Percentiles rank a stretch among this genome's conserved stretches.
phyloP scores from a whole-genome alignment of 2,329 filamentous ascomycete species.

The Volutella citrinella region DNA sequence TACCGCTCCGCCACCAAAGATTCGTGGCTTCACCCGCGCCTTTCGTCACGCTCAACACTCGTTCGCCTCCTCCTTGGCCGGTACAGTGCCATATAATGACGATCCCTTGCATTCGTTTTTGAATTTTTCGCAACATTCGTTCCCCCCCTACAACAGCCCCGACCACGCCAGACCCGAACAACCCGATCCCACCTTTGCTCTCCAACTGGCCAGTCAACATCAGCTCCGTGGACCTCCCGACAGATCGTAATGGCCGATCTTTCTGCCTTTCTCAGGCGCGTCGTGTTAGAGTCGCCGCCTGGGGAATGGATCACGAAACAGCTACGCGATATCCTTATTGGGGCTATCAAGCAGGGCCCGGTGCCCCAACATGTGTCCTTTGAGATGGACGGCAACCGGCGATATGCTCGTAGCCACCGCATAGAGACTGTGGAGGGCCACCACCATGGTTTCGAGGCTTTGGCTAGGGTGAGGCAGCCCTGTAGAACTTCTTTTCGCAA shows the following conservation, averaged over 20 bases:
- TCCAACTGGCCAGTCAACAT: too few relatives aligned
- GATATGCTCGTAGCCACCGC: conserved; percentile 83
- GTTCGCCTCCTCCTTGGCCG: neutral
- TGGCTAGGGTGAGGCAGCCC: conserved; percentile 81
- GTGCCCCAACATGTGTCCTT: conserved; percentile 97
- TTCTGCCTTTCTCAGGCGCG: conserved; percentile 52
- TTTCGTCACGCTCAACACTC: neutral
- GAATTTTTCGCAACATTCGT: neutral
- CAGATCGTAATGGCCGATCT: conserved; percentile 59
- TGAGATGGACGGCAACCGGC: conserved; percentile 97
- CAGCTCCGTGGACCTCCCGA: too few relatives aligned
- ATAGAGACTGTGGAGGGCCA: conserved; percentile 98
- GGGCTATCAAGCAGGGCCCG: conserved; percentile 82
- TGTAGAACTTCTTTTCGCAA: too few relatives aligned
- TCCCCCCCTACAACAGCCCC: neutral
- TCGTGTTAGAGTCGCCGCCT: conserved; percentile 84
- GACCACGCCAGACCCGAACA: too few relatives aligned
- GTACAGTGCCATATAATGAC: too few relatives aligned
- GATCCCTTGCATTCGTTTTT: neutral
- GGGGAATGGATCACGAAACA: conserved; percentile 83
- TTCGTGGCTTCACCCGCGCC: conserved; percentile 22
- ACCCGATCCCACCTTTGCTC: too few relatives aligned
- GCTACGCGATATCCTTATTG: conserved; percentile 81
- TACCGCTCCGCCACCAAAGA: conserved; percentile 26
- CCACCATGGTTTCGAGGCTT: conserved; percentile 90